Conservation (phyloP, 177 flowering plant genomes). For the Vitis hybrid region DNA sequence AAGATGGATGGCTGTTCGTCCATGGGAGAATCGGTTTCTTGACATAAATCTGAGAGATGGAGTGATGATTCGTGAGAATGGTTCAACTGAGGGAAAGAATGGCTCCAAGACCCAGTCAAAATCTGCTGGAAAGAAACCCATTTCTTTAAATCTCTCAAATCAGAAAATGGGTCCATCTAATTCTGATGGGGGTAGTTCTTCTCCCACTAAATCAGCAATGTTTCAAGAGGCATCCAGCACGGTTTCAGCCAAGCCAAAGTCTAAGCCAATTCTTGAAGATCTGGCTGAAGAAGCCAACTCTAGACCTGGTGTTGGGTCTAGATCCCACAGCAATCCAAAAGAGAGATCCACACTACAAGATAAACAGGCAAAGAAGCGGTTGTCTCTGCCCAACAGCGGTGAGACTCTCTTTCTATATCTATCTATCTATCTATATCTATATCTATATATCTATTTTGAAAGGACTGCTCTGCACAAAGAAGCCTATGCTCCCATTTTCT, state of each 20-base stretch:
- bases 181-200: constrained; percentile 71
- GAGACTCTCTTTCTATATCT: constrained; percentile 23
- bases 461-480: too few relatives aligned
- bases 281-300: constrained; percentile 54
- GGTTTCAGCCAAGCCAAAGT: constrained; percentile 39
- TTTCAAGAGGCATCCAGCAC: constrained; percentile 32
- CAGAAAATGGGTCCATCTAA: constrained; percentile 52
- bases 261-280: constrained; percentile 44
- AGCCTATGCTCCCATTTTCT: too few relatives aligned
- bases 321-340: constrained; percentile 85
- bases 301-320: constrained; percentile 36
- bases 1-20: constrained; percentile 99
- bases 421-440: background rate
- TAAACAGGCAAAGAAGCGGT: constrained; percentile 57
- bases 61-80: constrained; percentile 51
- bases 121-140: constrained; percentile 46
- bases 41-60: constrained; percentile 85
- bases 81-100: constrained; percentile 43
- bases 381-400: constrained; percentile 79
- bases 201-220: constrained; percentile 54
- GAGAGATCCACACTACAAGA: constrained; percentile 57
- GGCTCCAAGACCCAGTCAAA: constrained; percentile 36
- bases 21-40: constrained; percentile 95
- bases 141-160: constrained; percentile 34
- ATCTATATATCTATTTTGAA: too few relatives aligned